Evolutionary conservation across 768 basidiomycete species (phyloP).

Genomic region (Pisolithus tinctorius): DNA sequence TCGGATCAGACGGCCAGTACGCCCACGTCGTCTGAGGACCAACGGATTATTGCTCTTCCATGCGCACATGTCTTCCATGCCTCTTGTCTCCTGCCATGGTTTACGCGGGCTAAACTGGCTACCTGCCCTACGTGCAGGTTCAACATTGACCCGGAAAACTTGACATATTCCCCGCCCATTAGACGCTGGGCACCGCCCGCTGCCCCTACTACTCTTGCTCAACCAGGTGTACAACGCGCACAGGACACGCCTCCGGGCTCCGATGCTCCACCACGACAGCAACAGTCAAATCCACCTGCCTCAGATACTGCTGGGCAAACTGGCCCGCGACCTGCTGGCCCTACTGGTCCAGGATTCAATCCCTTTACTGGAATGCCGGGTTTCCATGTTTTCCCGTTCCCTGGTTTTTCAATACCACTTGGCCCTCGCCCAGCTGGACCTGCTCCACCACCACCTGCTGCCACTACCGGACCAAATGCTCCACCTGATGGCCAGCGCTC

Average conservation of each 20-base stretch:
- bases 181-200: conserved; percentile 10
- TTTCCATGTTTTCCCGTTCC: conserved; percentile 22
- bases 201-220: conserved; percentile 6
- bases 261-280: conserved; percentile 3
- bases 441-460: conserved; percentile 7
- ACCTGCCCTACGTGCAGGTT: conserved; percentile 83
- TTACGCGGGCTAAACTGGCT: conserved; percentile 68
- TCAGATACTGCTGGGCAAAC: conserved; percentile 4
- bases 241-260: conserved; percentile 5
- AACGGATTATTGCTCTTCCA: conserved; percentile 60
- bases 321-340: conserved; percentile 1
- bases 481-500: not conserved
- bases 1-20: not conserved
- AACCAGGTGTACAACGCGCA: conserved; percentile 3
- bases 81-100: conserved; percentile 76
- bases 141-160: conserved; percentile 72
- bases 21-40: conserved; percentile 13
- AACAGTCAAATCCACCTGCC: not conserved
- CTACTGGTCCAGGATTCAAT: conserved; percentile 10
- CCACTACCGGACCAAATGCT: conserved; percentile 11
- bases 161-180: conserved; percentile 39
- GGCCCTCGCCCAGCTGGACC: conserved; percentile 3
- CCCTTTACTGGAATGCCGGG: conserved; percentile 16
- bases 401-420: conserved; percentile 19
- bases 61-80: conserved; percentile 82